Percentiles rank a stretch among this genome's conserved stretches.
These are phyloP conservation scores for Diaporthe ampelina DNA, from an alignment of 2,329 filamentous ascomycete genomes.

Conservation along the genomic window DNA sequence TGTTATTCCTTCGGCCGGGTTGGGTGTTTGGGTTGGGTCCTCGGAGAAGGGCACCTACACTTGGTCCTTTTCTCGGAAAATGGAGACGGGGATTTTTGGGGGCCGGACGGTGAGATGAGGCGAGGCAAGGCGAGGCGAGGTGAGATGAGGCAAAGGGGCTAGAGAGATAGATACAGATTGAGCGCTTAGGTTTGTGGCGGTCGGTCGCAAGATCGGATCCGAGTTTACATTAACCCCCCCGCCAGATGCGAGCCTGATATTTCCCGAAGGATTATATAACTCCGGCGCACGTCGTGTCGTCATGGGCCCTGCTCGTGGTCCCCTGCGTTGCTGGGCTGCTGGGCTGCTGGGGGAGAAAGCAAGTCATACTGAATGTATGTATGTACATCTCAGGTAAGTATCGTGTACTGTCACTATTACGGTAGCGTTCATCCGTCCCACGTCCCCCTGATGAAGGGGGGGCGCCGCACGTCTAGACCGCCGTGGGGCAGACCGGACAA, in stretches of 20 bases:
- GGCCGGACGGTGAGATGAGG: not conserved
- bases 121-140: not conserved
- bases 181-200: no score
- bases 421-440: not conserved
- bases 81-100: not conserved
- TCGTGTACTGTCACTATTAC: not conserved
- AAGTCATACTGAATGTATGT: not conserved
- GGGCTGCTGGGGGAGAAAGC: not conserved
- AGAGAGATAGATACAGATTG: not conserved
- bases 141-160: not conserved
- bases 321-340: not conserved
- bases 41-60: not conserved
- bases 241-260: not conserved
- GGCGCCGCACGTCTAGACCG: not conserved
- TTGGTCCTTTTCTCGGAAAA: not conserved
- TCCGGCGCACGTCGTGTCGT: slow-evolving; percentile 26
- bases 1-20: slow-evolving; percentile 5
- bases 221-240: no score
- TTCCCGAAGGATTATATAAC: slow-evolving; percentile 18
- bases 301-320: not conserved
- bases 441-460: not conserved
- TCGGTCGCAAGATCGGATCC: slow-evolving; percentile 15
- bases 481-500: not conserved
- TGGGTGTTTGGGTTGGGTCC: not conserved
- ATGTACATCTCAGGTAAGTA: not conserved